Base-by-base conservation (phyloP, 2,329 filamentous ascomycete genomes). In the Lachnellula subtilissima region DNA sequence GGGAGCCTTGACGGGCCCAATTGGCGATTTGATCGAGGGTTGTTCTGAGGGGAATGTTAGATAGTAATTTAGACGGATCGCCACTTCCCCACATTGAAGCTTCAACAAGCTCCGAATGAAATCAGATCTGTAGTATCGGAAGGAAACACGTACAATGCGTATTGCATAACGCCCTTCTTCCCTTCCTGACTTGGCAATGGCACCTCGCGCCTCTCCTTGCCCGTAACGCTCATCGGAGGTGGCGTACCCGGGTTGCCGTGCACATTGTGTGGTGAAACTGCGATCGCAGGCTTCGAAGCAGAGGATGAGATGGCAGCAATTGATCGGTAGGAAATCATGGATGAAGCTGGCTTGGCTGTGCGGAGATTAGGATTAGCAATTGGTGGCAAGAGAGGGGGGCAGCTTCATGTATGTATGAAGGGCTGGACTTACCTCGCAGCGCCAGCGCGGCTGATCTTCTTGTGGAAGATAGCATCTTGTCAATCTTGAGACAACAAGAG, bases 101-200 rank as follows among this genome's bases (percentile, higher is more conserved):
- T 22, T 23, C 25, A 23, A 46, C 14, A 19, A 52, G 14, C 14
- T 28, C n/a, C 19, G 14, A 37, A 50, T 40, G 7, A 3, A 14
- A 11, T 12, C 6, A 32, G 25, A 43, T 47, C 14, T 4, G 5
- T 23, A 2, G 43, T 36, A 37, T 37, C 42, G 1, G 37, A 39
- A n/a, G 22, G 17, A 11, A 50, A 47, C 50, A 83, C 88, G 65
- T 88, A 93, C 88, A 95, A 80, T 62, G 89, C 89, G 73, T 91
- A 93, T 85, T 95, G 88, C 68, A 93, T 78, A 57, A 84, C 83
- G 66, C 88, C 85, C 79, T 93, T 90, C 74, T 87, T 89, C 63
- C 80, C 80, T 74, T 91, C 86, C 76, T 95, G 85, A 73, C 87
- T 92, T 62, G 87, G 78, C 58, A 94, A 78, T 61, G 84, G 85